These are phyloP conservation scores for Trametes hirsuta DNA, from an alignment of 1,284 basidiomycete genomes.

Conservation along the genomic window DNA sequence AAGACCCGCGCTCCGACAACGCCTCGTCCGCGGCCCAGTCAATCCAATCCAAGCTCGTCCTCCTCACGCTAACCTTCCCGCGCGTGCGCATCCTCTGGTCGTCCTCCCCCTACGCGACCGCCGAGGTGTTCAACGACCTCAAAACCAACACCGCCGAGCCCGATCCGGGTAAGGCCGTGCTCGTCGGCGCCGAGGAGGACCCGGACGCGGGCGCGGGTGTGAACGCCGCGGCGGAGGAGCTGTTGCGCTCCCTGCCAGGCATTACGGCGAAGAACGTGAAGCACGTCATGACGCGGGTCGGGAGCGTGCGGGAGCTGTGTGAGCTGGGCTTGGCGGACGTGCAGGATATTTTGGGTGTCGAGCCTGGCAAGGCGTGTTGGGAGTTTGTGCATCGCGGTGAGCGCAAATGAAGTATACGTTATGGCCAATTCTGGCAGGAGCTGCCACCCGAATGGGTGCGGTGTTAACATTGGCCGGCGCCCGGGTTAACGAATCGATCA, in stretches of 20 bases:
- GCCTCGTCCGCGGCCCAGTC: conserved; percentile 47
- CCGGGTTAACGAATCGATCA: too few relatives aligned
- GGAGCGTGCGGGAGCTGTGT: conserved; percentile 79
- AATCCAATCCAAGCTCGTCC: conserved; percentile 89
- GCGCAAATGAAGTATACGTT: not conserved
- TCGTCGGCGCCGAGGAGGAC: conserved; percentile 81
- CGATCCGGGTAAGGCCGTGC: conserved; percentile 73
- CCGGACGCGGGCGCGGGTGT: conserved; percentile 65
- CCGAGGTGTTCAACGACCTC: conserved; percentile 92
- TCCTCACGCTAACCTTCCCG: conserved; percentile 90
- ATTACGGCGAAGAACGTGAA: conserved; percentile 86
- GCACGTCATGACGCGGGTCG: conserved; percentile 82
- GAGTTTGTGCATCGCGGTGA: conserved; percentile 83
- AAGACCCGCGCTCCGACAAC: conserved; percentile 43
- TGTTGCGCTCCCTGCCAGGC: conserved; percentile 76
- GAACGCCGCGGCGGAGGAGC: conserved; percentile 76
- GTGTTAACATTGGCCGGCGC: too few relatives aligned
- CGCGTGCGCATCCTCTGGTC: conserved; percentile 96
- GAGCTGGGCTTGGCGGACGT: conserved; percentile 65
- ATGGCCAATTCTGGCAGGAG: too few relatives aligned
- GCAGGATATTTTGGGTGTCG: conserved; percentile 80
- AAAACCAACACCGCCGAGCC: conserved; percentile 88
- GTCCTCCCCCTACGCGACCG: conserved; percentile 90
- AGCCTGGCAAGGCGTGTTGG: conserved; percentile 80
- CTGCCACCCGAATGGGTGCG: too few relatives aligned